Base-by-base conservation (phyloP, 2,329 filamentous ascomycete species). In the Daldinia sp. region DNA sequence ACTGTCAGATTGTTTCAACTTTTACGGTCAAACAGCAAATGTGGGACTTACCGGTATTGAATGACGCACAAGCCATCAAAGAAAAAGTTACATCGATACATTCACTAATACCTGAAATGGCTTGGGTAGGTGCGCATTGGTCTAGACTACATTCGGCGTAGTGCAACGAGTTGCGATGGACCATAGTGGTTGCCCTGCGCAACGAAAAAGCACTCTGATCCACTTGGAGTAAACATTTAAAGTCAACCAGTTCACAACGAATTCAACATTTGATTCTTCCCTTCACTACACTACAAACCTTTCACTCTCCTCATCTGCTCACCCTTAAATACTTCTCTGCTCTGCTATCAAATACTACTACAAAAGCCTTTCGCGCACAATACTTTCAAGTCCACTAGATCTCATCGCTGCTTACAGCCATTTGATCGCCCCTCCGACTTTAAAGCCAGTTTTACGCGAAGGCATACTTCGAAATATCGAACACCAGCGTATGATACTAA, bases 351-450 rank as follows among this genome's bases (percentile, higher is more conserved):
- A 37, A 23, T 26, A 55, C 65, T 63, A 63, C 74, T 73, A 73
- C 72, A 70, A 74, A 51, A 71, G 72, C 76, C 75, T 78, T 73
- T 63, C 72, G 70, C 72, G 70, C 72, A 77, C 72, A 79, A 75
- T 65, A 67, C 68, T 73, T 74, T 71, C 73, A 78, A 82, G 80
- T 82, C 80, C 71, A 81, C 75, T 83, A 85, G 83, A 86, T 85
- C 84, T 82, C 78, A 80, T 83, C 79, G 82, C 81, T 79, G 67
- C 48, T 60, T 13, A 44, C 28, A 78, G 80, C 81, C 79, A 82
- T 82, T 72, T 83, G 83, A 84, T 86, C 82, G 82, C 75, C 79
- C 78, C 78, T 65, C 80, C 81, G 82, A 84, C 83, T 83, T 80
- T 61, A 68, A 78, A 71, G 77, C 75, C 74, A 35, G 69, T 79